A percentile compares a stretch with the other conserved stretches of the same genome.
Conservation (phyloP, 768 basidiomycete genomes). For the Serpula lacrymans region DNA sequence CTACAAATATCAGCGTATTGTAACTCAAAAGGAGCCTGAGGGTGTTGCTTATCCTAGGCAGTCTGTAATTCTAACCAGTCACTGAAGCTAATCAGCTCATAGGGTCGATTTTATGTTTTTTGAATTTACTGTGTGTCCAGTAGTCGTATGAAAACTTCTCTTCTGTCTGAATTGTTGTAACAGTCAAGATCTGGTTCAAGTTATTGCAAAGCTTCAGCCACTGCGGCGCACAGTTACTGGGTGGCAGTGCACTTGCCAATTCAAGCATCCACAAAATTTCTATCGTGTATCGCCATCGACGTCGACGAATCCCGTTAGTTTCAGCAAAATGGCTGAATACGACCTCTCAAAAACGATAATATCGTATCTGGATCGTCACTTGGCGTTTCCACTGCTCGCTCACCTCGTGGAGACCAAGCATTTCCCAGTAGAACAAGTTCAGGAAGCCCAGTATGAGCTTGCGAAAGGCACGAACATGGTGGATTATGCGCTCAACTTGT, state of each 20-base stretch:
- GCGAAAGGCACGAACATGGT: constrained; percentile 98
- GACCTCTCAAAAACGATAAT: constrained; percentile 91
- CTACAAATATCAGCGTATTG: no score
- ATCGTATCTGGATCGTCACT: constrained; percentile 90
- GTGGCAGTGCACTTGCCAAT: constrained; percentile 23
- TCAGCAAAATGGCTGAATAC: constrained; percentile 76
- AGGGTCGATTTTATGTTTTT: no score
- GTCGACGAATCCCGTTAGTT: constrained; percentile 2
- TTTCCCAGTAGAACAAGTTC: constrained; percentile 78
- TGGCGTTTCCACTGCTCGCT: constrained; percentile 88
- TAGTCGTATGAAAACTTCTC: no score
- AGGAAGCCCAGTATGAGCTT: constrained; percentile 93
- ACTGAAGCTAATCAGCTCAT: no score
- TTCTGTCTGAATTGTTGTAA: no score
- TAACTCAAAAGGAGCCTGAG: no score
- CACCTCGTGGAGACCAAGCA: constrained; percentile 76
- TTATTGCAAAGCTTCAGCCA: constrained; percentile 1
- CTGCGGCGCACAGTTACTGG: background rate
- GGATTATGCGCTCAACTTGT: constrained; percentile 83
- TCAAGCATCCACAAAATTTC: constrained; percentile 11
- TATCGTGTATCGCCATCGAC: background rate
- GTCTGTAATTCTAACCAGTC: no score
- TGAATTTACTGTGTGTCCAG: no score
- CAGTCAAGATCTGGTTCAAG: no score
- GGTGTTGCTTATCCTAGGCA: no score